Conservation (phyloP, 441 rosid species). For the Jatropha multifida region DNA sequence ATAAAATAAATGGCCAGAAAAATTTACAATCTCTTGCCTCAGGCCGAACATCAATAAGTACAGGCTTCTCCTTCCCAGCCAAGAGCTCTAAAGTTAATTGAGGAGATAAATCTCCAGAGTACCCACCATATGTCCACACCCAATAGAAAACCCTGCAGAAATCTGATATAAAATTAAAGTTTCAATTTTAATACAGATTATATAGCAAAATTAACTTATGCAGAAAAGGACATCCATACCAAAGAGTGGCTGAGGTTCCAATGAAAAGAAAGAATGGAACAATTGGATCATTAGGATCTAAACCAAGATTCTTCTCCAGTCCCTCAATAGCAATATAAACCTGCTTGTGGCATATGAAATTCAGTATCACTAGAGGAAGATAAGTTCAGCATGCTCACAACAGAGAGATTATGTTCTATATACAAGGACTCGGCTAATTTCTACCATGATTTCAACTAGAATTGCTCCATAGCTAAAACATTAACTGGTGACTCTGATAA, state of each 20-base stretch:
- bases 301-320: constrained; percentile 73
- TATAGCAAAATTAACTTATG: constrained; percentile 16
- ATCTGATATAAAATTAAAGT: constrained; percentile 72
- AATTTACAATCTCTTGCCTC: constrained; percentile 74
- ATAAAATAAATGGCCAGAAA: constrained; percentile 31
- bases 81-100: constrained; percentile 68
- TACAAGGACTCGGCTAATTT: neutral
- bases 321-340: constrained; percentile 57
- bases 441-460: constrained; percentile 7
- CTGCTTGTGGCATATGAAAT: constrained; percentile 40
- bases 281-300: constrained; percentile 87
- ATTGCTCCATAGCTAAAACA: constrained; percentile 11
- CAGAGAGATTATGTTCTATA: neutral
- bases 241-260: constrained; percentile 72
- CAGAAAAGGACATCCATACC: constrained; percentile 63
- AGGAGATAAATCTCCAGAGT: constrained; percentile 94
- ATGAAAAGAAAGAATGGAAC: constrained; percentile 65
- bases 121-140: constrained; percentile 79
- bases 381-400: constrained; percentile 16
- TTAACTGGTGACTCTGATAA: constrained; percentile 10
- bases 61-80: constrained; percentile 61
- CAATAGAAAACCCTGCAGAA: constrained; percentile 84
- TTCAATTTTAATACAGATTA: constrained; percentile 30
- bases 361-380: constrained; percentile 7
- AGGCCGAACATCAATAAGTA: constrained; percentile 89